These are phyloP conservation scores for Fusarium sp. DNA, from an alignment of 2,329 filamentous ascomycete species.

Conservation along the genomic window DNA sequence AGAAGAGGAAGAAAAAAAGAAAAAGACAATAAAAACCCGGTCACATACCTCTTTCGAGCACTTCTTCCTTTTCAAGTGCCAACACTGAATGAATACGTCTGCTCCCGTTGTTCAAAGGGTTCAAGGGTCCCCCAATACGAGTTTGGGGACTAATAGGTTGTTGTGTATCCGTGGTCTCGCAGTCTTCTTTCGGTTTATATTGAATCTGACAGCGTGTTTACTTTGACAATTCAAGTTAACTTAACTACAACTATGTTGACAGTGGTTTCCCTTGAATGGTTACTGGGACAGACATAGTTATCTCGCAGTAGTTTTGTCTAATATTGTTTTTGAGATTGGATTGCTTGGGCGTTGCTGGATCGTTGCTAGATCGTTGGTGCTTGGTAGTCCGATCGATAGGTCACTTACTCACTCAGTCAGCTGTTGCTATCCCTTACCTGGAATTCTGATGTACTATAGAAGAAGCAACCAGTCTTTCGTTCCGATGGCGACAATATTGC, in stretches of 20 bases:
- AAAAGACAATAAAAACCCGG: conserved; percentile 19
- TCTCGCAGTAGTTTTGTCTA: neutral
- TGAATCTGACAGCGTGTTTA: conserved; percentile 10
- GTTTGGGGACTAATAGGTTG: conserved; percentile 24
- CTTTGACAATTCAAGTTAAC: conserved; percentile 6
- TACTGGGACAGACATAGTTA: conserved; percentile 8
- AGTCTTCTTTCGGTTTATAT: conserved; percentile 20
- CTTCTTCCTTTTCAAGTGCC: neutral
- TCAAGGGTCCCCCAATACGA: conserved; percentile 34
- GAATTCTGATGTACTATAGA: neutral
- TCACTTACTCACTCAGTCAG: conserved; percentile 15
- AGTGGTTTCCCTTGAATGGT: neutral
- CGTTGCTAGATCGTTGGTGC: conserved; percentile 42
- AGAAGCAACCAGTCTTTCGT: conserved; percentile 11
- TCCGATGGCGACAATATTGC: conserved; percentile 9
- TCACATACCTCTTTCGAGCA: conserved; percentile 22
- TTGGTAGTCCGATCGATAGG: conserved; percentile 38
- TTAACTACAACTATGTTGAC: neutral
- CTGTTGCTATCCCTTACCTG: conserved; percentile 19
- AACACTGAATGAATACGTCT: conserved; percentile 1
- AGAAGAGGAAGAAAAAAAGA: neutral
- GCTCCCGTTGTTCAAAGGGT: conserved; percentile 34
- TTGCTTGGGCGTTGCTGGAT: conserved; percentile 40
- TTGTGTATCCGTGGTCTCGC: conserved; percentile 5
- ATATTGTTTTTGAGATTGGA: conserved; percentile 34